Base-by-base conservation (phyloP, 225 moss, liverwort and hornwort species). In the Marchantia paleacea region DNA sequence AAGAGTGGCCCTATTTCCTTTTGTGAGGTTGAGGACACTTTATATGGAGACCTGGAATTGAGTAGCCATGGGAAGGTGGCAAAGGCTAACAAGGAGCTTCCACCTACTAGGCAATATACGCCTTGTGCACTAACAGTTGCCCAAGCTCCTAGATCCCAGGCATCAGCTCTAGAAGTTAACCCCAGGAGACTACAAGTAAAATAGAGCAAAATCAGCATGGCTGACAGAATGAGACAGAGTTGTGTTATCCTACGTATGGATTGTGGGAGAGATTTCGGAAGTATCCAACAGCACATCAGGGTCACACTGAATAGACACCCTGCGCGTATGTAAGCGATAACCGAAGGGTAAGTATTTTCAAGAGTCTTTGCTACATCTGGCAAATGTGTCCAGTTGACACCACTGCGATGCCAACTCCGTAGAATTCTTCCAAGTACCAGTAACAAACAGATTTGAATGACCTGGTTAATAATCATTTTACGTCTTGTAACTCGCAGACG, bases 351-450 rank as follows among this genome's bases (percentile, higher is more conserved):
- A 15, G 74, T 87, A 39, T 75, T 48, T 24, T 94, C 94, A 30
- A 94, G 72, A 84, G 86, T 89, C 83, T 90, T 94, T 52, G 94
- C 90, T 80, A 91, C 83, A 72, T 95, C 94, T 75, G 93, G 91
- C 29, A 95, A 78, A 81, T 95, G 90, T 58, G 87, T 30, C 94
- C 94, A 95, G 25, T 95, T 95, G 30, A 95, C 94, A 26, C 94
- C 94, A 85, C 94, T 90, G 7, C 91, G 89, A 79, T 93, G 93
- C 94, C 94, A 95, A 73, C 88, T 89, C 78, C 91, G 92, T 64
- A 93, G 77, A 30, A 85, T n/a, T 82, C 94, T 89, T 82, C 88
- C 92, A 58, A 88, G 76, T 50, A 86, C 75, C 74, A 95, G 87
- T 50, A 95, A 69, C 60, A 85, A 77, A 67, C 82, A 78, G 50